Evolutionary conservation across 352 stramenopile species (phyloP).

Genomic region (Globisporangium perplexum): DNA sequence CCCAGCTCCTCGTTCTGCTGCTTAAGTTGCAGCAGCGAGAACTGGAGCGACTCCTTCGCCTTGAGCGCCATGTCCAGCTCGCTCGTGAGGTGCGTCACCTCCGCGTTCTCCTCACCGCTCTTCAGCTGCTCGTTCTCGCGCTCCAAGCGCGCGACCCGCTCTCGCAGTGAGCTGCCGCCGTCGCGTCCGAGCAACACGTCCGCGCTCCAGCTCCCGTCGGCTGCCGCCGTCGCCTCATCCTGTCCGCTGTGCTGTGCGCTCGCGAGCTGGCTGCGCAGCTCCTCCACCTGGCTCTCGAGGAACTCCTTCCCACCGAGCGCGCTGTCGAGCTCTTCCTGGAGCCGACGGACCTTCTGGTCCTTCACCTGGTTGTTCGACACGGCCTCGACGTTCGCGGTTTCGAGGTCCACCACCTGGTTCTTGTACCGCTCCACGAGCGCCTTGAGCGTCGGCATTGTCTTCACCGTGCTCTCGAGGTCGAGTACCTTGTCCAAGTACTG

Average conservation of each 20-base stretch:
- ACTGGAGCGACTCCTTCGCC: conserved; percentile 67
- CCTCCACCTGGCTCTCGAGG: conserved; percentile 79
- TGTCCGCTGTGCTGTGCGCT: conserved; percentile 44
- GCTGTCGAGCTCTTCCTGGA: conserved; percentile 86
- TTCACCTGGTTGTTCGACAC: conserved; percentile 76
- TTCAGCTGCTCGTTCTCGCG: conserved; percentile 71
- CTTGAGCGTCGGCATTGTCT: conserved; percentile 81
- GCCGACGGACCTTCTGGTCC: conserved; percentile 68
- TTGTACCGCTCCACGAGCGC: conserved; percentile 82
- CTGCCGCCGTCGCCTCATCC: conserved; percentile 32
- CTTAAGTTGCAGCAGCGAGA: conserved; percentile 63
- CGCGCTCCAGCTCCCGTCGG: conserved; percentile 34
- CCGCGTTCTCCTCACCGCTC: conserved; percentile 36
- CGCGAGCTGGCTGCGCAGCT: conserved; percentile 59
- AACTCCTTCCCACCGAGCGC: conserved; percentile 79
- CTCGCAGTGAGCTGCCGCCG: conserved; percentile 44
- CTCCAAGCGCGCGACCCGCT: conserved; percentile 64
- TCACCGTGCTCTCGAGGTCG: conserved; percentile 82
- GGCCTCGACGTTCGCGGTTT: conserved; percentile 75
- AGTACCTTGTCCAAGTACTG: conserved; percentile 83
- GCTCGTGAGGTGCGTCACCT: conserved; percentile 45
- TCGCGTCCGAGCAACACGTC: conserved; percentile 65
- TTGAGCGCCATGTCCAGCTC: conserved; percentile 78
- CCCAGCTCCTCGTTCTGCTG: conserved; percentile 67
- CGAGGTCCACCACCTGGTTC: conserved; percentile 84